Conservation (phyloP, 2,329 filamentous ascomycete species). For the Chalaropsis ovoidea region DNA sequence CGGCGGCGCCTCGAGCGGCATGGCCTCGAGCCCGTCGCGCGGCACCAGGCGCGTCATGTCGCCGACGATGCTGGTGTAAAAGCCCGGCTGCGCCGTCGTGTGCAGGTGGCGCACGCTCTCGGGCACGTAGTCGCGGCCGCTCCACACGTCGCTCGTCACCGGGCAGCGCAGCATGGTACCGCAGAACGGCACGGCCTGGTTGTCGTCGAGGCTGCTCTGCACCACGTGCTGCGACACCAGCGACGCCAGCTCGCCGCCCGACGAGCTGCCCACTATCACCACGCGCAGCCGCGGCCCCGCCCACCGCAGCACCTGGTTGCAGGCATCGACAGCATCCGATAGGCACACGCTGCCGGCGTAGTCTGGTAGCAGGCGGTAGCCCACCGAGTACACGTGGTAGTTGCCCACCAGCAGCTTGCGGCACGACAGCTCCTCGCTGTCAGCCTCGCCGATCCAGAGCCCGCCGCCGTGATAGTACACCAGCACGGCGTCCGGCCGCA, state of each 20-base stretch:
- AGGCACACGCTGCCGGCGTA: constrained; percentile 36
- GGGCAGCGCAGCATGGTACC: constrained; percentile 41
- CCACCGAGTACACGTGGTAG: constrained; percentile 37
- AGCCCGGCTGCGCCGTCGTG: constrained; percentile 35
- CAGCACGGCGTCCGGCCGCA: constrained; percentile 30
- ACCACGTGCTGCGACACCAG: constrained; percentile 34
- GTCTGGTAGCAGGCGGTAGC: constrained; percentile 39
- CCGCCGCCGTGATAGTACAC: constrained; percentile 44
- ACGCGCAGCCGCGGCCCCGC: constrained; percentile 27
- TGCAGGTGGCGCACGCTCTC: constrained; percentile 33
- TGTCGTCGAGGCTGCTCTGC: constrained; percentile 29
- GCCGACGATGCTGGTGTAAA: constrained; percentile 33
- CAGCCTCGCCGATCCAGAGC: constrained; percentile 39
- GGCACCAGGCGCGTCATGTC: constrained; percentile 32
- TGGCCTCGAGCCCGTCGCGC: constrained; percentile 34
- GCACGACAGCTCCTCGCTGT: constrained; percentile 42
- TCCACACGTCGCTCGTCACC: constrained; percentile 39
- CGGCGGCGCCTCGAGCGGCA: constrained; percentile 36
- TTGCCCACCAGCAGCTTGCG: constrained; percentile 32
- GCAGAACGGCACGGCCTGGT: constrained; percentile 8
- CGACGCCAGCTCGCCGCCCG: constrained; percentile 41
- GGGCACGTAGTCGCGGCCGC: constrained; percentile 34
- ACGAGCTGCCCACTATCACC: constrained; percentile 39
- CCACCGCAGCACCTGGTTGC: constrained; percentile 27
- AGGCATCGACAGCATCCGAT: constrained; percentile 36